Base-by-base conservation (phyloP, 2,329 filamentous ascomycete genomes). In the Akanthomyces uredinophilus region DNA sequence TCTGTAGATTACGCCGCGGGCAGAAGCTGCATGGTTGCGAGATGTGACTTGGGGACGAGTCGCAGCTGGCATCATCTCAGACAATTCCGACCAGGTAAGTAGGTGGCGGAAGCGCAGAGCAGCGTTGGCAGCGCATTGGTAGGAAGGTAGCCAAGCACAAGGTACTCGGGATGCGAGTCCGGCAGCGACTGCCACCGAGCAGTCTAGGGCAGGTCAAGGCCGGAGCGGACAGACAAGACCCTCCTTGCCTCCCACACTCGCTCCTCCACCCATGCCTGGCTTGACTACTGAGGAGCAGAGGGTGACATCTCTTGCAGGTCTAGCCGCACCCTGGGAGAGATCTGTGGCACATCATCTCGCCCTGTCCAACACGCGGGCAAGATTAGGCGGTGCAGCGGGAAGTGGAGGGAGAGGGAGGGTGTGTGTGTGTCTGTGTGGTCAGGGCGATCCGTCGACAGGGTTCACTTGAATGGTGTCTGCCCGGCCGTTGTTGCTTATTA, bases 291-390 rank as follows among this genome's bases (percentile, higher is more conserved):
- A 60, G 37, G 56, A 35, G 32, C 32, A 35, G 24, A 51, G 44
- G 27, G 56, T 60, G 56, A 27, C 56, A 60, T 60, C 24, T 60
- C 24, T 51, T 60, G 47, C 56, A 52, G 56, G n/a, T 43, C 46
- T 32, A 51, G 56, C 47, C 24, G 56, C 56, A 60, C 35, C 56
- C 39, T 32, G 32, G 20, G 22, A 44, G 18, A 75, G 73, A 75
- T 77, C 73, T 75, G 74, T 76, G 71, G 68, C 65, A 75, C 74
- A 66, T 72, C 73, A 75, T 75, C 73, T 75, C 70, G 72, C 69
- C 70, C 72, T 68, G 64, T 64, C 56, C 43, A 62, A 62, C 60
- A 35, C 35, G 58, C 50, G 51, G 57, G 27, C 59, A 49, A 55
- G 41, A 55, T 61, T 61, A 41, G 50, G 51, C 65, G 67, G 63